phyloP scores from a whole-genome alignment of 2,329 filamentous ascomycete species.

The Dothiorella sarmentorum region DNA sequence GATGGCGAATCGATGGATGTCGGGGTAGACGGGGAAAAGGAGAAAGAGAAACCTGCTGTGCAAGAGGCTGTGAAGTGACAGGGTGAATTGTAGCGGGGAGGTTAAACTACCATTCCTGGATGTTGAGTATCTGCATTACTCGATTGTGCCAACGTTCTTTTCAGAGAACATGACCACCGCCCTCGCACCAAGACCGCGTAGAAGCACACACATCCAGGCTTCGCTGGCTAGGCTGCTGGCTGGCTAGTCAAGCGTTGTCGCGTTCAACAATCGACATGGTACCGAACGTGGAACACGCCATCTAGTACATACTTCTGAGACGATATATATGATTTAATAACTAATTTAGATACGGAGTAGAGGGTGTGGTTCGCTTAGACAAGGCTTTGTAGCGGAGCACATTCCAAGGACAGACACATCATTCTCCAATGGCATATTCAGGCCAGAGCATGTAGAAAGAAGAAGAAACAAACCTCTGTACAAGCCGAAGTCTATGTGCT shows the following conservation, averaged over 20 bases:
- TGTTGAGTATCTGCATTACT: background rate
- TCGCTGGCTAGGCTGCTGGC: background rate
- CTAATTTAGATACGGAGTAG: conserved; percentile 7
- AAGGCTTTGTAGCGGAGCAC: background rate
- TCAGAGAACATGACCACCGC: background rate
- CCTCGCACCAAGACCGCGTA: background rate
- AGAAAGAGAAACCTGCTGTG: background rate
- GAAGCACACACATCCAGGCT: background rate
- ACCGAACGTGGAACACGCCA: background rate
- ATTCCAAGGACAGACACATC: background rate
- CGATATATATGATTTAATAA: background rate
- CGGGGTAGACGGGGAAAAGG: background rate
- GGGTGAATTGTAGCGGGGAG: background rate
- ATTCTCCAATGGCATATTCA: background rate
- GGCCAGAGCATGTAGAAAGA: background rate
- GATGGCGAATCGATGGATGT: background rate
- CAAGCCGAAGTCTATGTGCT: background rate
- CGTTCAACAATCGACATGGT: too few species aligned
- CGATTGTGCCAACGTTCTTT: background rate
- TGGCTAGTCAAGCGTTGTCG: background rate
- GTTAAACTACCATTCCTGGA: background rate
- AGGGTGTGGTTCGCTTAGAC: background rate
- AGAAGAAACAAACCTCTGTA: too few species aligned
- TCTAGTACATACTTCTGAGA: background rate
- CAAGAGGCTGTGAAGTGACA: conserved; percentile 9